phyloP scores from a whole-genome alignment of 1,284 basidiomycete species.

The Ceratobasidium sp. region DNA sequence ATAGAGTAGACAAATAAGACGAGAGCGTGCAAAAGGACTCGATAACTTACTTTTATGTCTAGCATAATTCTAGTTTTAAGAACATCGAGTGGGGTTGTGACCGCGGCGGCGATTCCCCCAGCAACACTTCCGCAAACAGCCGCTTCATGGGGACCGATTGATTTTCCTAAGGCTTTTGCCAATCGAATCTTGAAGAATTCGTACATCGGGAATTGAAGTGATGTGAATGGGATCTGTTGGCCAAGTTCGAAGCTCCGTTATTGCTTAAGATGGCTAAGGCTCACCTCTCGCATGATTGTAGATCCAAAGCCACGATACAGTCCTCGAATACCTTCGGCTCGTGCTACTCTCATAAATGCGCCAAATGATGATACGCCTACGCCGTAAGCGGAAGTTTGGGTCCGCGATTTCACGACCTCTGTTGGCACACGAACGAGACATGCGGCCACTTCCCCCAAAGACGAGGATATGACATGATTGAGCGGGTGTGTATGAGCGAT shows the following conservation, averaged over 20 bases:
- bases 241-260: not conserved
- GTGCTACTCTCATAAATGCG: slow-evolving; percentile 66
- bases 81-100: slow-evolving; percentile 97
- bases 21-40: not conserved
- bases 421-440: slow-evolving; percentile 95
- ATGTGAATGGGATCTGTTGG: slow-evolving; percentile 93
- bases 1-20: not conserved
- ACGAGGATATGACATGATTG: slow-evolving; percentile 87
- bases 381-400: slow-evolving; percentile 81
- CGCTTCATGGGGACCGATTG: slow-evolving; percentile 84
- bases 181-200: slow-evolving; percentile 84
- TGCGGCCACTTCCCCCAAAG: slow-evolving; percentile 87
- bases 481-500: slow-evolving; percentile 69
- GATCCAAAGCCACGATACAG: slow-evolving; percentile 86
- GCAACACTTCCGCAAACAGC: slow-evolving; percentile 93
- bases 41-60: slow-evolving; percentile 76
- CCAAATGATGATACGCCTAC: slow-evolving; percentile 65
- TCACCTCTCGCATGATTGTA: slow-evolving; percentile 82
- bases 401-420: slow-evolving; percentile 91
- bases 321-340: slow-evolving; percentile 73
- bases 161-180: slow-evolving; percentile 66
- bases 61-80: slow-evolving; percentile 99
- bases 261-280: slow-evolving; percentile 50
- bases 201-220: slow-evolving; percentile 97
- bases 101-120: slow-evolving; percentile 89